These are phyloP conservation scores for Ogataea trehalophila DNA, from an alignment of 805 yeast genomes.

Conservation along the genomic window DNA sequence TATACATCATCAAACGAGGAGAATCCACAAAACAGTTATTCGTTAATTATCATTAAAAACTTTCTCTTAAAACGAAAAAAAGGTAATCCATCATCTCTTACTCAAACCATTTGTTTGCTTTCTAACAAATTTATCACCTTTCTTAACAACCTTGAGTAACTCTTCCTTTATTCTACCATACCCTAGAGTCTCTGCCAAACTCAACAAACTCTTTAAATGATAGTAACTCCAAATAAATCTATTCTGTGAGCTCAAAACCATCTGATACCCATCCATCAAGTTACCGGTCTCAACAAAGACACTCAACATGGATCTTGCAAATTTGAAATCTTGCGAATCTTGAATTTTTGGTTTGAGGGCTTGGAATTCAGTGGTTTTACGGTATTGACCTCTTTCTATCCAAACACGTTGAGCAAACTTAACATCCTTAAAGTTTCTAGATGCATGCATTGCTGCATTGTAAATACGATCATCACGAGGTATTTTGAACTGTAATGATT, in stretches of 20 bases:
- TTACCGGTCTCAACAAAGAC: conserved; percentile 51
- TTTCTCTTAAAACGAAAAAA: no score
- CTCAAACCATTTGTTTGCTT: no score
- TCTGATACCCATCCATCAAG: conserved; percentile 63
- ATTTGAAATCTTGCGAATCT: conserved; percentile 51
- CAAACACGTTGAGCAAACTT: conserved; percentile 64
- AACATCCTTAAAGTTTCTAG: conserved; percentile 48
- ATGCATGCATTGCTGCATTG: conserved; percentile 61
- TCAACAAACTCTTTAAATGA: conserved; percentile 39
- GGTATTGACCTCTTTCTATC: conserved; percentile 72
- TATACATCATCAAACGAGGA: no score
- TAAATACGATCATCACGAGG: conserved; percentile 48
- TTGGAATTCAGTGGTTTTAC: conserved; percentile 52
- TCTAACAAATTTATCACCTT: conserved; percentile 13
- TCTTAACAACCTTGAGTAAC: conserved; percentile 19
- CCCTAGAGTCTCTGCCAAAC: conserved; percentile 39
- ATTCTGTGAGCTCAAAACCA: conserved; percentile 61
- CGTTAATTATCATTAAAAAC: no score
- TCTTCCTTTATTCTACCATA: conserved; percentile 32
- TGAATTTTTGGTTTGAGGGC: conserved; percentile 31
- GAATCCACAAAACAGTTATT: no score
- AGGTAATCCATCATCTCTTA: no score
- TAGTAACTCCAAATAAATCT: conserved; percentile 65
- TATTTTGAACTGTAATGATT: conserved; percentile 22
- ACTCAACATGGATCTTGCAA: conserved; percentile 68